Evolutionary conservation across 1,284 basidiomycete species (phyloP).

Genomic region (Coniferiporia weirii): DNA sequence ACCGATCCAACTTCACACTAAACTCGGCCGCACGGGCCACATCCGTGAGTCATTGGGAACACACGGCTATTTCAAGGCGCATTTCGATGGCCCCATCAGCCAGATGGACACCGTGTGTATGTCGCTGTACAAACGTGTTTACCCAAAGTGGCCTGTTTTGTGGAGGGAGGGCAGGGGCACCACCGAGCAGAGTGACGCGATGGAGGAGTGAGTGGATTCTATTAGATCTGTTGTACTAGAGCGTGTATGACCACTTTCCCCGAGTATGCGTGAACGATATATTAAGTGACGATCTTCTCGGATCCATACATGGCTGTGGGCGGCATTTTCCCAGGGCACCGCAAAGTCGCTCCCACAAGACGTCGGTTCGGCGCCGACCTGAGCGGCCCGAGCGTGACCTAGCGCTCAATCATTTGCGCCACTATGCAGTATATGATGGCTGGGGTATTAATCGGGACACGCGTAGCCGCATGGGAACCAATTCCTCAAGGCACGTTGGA

Average conservation of each 20-base stretch:
- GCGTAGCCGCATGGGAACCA: neutral
- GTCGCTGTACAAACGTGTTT: conserved; percentile 88
- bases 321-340: neutral
- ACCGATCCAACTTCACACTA: conserved; percentile 90
- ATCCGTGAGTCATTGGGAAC: conserved; percentile 94
- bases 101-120: conserved; percentile 97
- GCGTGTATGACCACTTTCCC: neutral
- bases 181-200: conserved; percentile 20
- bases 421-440: neutral
- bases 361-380: neutral
- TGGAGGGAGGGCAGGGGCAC: conserved; percentile 32
- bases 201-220: conserved; percentile 20
- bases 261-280: neutral
- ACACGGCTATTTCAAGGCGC: conserved; percentile 97
- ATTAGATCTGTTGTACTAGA: neutral
- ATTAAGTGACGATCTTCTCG: neutral
- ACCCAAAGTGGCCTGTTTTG: conserved; percentile 72
- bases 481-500: neutral
- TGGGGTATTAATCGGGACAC: neutral
- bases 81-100: conserved; percentile 92
- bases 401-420: neutral
- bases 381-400: neutral
- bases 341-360: neutral
- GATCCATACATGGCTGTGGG: neutral
- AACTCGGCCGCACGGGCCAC: conserved; percentile 89